phyloP scores from a whole-genome alignment of 768 basidiomycete genomes.

The Agrocybe chaxingu region DNA sequence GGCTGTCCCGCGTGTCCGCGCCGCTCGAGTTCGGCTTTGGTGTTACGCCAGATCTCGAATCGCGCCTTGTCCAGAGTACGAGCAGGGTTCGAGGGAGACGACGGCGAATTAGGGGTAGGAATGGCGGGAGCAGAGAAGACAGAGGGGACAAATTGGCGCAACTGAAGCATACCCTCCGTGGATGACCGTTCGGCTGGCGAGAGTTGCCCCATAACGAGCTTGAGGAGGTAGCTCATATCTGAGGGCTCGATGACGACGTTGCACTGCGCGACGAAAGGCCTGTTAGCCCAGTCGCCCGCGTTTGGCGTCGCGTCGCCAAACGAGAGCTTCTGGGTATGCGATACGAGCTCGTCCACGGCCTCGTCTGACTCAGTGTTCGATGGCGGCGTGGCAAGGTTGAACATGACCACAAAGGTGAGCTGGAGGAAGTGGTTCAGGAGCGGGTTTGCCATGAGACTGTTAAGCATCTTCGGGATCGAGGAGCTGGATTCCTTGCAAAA shows the following conservation, averaged over 20 bases:
- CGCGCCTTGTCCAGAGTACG: not conserved
- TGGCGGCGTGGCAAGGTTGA: not conserved
- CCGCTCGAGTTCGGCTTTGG: not conserved
- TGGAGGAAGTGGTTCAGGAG: not conserved
- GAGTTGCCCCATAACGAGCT: not conserved
- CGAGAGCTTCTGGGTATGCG: no score
- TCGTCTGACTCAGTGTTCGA: no score
- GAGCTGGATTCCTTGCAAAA: not conserved
- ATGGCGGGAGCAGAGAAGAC: no score
- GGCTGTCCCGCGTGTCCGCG: not conserved
- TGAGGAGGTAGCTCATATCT: not conserved
- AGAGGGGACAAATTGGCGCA: not conserved
- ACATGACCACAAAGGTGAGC: not conserved
- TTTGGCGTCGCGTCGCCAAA: not conserved
- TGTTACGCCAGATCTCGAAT: conserved; percentile 4
- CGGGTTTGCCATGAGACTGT: conserved; percentile 1
- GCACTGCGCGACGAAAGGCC: not conserved
- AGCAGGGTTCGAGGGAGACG: not conserved
- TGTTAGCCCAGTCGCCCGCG: not conserved
- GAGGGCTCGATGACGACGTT: conserved; percentile 4
- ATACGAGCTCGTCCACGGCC: no score
- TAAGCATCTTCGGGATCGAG: not conserved
- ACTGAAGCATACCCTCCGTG: conserved; percentile 6
- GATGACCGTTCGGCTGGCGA: not conserved
- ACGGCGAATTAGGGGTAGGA: no score